Base-by-base conservation (phyloP, 805 yeast species). In the Candida michaelii region DNA sequence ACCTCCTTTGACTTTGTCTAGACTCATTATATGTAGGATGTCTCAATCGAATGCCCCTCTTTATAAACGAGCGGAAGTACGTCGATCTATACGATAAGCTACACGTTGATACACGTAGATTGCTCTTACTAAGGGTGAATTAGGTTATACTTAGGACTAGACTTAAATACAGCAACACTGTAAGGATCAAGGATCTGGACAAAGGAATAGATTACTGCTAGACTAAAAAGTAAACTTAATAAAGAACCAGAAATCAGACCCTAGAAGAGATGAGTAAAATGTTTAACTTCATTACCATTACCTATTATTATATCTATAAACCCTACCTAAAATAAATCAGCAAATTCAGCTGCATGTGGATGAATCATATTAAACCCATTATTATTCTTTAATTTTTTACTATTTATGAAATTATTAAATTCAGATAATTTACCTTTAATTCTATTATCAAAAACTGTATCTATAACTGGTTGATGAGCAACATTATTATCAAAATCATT, bases 311-410 rank as follows among this genome's bases (percentile, higher is more conserved):
- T 15, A 34, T 38, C 36, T 38, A 38, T 38, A 27, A 33, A 19
- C 36, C 27, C 25, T 16, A 16, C 16, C 39, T 59, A 69, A 51
- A 63, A 69, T 50, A 69, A 67, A 48, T 69, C 75, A 17, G 74
- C 74, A 59, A 62, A 69, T 48, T 69, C 74, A 14, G 74, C 73
- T 30, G 63, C 63, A 42, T 68, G 72, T 6, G 75, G 73, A 52
- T 66, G 72, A 21, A 69, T 64, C 40, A 62, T 49, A 39, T 51
- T 47, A 34, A 34, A 34, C 12, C 37, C 29, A 34, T 34, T 34
- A 31, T 31, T 31, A 33, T 33, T 34, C 29, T 34, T 34, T 34
- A 34, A 15, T 30, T 27, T 21, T 16, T 19, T 23, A 27, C 29
- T 16, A 24, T 30, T 32, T 12, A 17, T 17, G 11, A 5, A 25